These are phyloP conservation scores for Erythrophleum ivorense DNA, from an alignment of 331 rosid species.

Conservation along the genomic window DNA sequence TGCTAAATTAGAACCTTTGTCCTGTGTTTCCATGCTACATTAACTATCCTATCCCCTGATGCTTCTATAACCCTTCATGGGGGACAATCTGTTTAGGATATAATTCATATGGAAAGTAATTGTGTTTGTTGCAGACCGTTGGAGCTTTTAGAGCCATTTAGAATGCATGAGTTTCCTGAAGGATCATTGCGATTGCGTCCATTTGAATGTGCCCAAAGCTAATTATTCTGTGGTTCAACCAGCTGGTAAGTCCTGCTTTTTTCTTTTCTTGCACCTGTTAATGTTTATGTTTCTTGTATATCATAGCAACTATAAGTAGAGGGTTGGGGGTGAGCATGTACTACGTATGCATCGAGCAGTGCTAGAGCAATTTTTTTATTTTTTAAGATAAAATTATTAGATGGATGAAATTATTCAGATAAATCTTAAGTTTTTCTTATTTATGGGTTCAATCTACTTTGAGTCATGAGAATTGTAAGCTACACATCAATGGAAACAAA, in stretches of 20 bases:
- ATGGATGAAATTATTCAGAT: no score
- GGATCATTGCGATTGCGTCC: constrained; percentile 91
- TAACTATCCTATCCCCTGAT: constrained; percentile 10
- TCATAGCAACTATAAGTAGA: neutral
- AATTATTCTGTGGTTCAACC: constrained; percentile 41
- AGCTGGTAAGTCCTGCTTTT: constrained; percentile 29
- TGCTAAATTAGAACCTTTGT: constrained; percentile 15
- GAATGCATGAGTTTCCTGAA: constrained; percentile 87
- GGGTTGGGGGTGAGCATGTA: no score
- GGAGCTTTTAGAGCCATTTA: constrained; percentile 81
- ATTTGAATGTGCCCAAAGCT: constrained; percentile 96
- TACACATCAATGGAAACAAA: no score
- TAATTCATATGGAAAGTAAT: constrained; percentile 12
- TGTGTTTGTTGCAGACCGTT: constrained; percentile 67
- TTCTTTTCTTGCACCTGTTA: constrained; percentile 6
- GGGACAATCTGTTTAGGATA: constrained; percentile 19
- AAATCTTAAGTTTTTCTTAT: no score
- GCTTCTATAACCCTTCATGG: constrained; percentile 26
- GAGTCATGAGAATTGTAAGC: no score
- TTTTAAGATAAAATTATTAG: no score
- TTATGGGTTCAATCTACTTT: no score
- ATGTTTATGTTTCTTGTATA: neutral
- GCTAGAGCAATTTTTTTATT: no score
- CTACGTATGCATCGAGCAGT: no score
- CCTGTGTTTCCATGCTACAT: constrained; percentile 10